Conservation (phyloP, 2,329 filamentous ascomycete species). For the Clonostachys sp. region DNA sequence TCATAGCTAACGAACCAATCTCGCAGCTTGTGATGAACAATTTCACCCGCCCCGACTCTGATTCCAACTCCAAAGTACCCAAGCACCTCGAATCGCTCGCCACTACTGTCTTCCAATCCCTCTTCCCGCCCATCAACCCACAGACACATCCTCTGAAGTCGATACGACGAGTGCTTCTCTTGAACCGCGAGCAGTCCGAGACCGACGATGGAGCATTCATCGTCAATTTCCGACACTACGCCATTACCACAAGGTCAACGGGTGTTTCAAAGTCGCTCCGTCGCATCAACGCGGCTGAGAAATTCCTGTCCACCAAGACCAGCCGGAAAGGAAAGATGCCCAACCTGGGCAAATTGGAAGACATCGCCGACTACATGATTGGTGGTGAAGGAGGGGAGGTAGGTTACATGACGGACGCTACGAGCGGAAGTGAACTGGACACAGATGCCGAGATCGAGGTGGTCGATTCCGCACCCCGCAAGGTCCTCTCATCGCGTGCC, state of each 20-base stretch:
- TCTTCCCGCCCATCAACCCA: constrained; percentile 94
- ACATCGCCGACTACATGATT: constrained; percentile 92
- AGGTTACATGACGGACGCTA: constrained; percentile 82
- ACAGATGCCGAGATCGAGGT: constrained; percentile 96
- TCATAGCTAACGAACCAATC: constrained; percentile 8
- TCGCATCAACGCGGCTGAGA: constrained; percentile 80
- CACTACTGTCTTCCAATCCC: constrained; percentile 90
- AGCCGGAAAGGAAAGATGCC: constrained; percentile 68
- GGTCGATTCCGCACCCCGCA: constrained; percentile 57
- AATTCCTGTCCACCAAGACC: constrained; percentile 58
- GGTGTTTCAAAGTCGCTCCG: constrained; percentile 81
- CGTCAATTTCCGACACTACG: constrained; percentile 87
- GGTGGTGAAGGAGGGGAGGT: constrained; percentile 68
- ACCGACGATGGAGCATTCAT: constrained; percentile 68
- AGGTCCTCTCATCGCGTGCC: constrained; percentile 52
- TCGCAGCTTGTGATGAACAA: constrained; percentile 93
- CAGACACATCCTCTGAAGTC: constrained; percentile 84
- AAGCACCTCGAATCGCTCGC: constrained; percentile 91
- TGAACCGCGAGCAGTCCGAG: constrained; percentile 73
- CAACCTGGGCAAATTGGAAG: constrained; percentile 84
- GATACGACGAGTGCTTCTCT: constrained; percentile 85
- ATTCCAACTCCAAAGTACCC: constrained; percentile 67
- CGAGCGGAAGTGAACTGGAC: constrained; percentile 85
- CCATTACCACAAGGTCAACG: constrained; percentile 84
- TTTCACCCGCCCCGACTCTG: constrained; percentile 64